These are phyloP conservation scores for Globisporangium uncinulatum DNA, from an alignment of 352 stramenopile genomes.

Conservation along the genomic window DNA sequence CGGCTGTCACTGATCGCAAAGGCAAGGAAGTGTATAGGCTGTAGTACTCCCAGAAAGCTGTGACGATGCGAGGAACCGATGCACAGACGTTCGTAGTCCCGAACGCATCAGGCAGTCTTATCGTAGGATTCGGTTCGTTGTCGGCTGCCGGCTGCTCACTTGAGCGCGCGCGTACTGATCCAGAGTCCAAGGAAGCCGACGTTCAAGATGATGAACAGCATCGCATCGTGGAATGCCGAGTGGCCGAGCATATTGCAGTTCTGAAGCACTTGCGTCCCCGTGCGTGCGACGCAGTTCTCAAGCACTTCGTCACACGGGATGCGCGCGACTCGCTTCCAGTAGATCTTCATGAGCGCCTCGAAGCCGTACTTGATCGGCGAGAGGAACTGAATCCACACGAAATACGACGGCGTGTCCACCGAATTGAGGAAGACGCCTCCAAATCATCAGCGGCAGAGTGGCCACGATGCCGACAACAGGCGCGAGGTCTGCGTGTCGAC, in stretches of 20 bases:
- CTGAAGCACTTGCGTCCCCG: conserved; percentile 21
- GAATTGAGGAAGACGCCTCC: conserved; percentile 29
- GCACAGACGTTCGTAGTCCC: too few species aligned
- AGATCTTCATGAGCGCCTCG: conserved; percentile 28
- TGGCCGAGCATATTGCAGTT: conserved; percentile 8
- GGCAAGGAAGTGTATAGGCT: too few species aligned
- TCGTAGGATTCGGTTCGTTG: too few species aligned
- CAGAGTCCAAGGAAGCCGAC: too few species aligned
- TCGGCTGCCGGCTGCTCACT: too few species aligned
- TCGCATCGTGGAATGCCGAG: too few species aligned
- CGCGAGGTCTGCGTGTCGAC: conserved; percentile 18
- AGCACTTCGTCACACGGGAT: conserved; percentile 18
- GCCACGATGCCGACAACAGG: conserved; percentile 24
- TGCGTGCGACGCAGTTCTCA: conserved; percentile 14
- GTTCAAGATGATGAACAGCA: too few species aligned
- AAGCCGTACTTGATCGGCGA: conserved; percentile 33
- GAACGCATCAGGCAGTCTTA: too few species aligned
- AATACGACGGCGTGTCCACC: conserved; percentile 20
- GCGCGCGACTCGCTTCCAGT: conserved; percentile 19
- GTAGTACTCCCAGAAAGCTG: too few species aligned
- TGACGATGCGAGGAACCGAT: too few species aligned
- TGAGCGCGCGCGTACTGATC: too few species aligned
- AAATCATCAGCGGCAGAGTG: conserved; percentile 26
- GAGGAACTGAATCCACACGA: conserved; percentile 26
- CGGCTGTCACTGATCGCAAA: too few species aligned